These are phyloP conservation scores for Lentinula raphanica DNA, from an alignment of 768 basidiomycete species.

Conservation along the genomic window DNA sequence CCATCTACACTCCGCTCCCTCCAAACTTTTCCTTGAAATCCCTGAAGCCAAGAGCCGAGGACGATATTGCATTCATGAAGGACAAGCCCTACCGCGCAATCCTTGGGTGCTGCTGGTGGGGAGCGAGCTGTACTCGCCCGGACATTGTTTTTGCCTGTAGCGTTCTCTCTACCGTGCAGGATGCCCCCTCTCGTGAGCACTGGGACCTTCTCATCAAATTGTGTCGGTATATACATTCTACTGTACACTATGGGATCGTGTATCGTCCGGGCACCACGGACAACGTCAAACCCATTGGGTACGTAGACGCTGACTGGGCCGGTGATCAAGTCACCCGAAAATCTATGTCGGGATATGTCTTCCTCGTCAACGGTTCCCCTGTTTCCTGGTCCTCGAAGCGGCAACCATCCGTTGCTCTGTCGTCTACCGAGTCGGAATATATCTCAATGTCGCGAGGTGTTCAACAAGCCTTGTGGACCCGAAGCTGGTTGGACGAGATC, in stretches of 20 bases:
- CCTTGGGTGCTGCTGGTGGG: too few relatives aligned
- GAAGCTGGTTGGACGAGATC: too few relatives aligned
- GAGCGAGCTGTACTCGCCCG: not conserved
- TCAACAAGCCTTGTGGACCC: slow-evolving; percentile 12
- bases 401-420: slow-evolving; percentile 16
- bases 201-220: too few relatives aligned
- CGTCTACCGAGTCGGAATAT: slow-evolving; percentile 23
- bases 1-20: too few relatives aligned
- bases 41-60: too few relatives aligned
- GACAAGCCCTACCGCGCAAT: too few relatives aligned
- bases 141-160: not conserved
- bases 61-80: too few relatives aligned
- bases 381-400: slow-evolving; percentile 15
- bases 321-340: slow-evolving; percentile 16
- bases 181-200: not conserved
- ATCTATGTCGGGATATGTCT: too few relatives aligned
- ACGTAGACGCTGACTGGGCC: slow-evolving; percentile 30
- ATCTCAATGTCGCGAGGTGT: slow-evolving; percentile 13
- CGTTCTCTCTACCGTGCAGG: not conserved
- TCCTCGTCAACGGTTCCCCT: slow-evolving; percentile 11
- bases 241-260: not conserved
- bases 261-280: not conserved
- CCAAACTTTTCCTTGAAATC: too few relatives aligned
- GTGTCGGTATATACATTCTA: not conserved
- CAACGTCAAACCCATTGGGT: slow-evolving; percentile 10